These are phyloP conservation scores for Pyropia haitanensis DNA, from an alignment of 23 red algal genomes.

Conservation along the genomic window DNA sequence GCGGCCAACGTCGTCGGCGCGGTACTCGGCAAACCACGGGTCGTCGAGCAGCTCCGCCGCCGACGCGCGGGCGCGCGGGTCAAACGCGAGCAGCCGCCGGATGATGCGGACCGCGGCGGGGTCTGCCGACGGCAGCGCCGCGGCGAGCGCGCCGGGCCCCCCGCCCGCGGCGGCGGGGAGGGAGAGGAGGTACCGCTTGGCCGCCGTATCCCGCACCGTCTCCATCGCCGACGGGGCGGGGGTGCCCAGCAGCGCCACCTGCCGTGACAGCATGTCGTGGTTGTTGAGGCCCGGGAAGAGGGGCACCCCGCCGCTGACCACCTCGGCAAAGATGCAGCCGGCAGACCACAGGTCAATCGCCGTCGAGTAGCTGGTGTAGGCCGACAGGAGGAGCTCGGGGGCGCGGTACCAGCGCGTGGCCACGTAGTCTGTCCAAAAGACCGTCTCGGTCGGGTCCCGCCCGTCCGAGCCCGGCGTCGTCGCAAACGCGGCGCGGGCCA, in stretches of 20 bases:
- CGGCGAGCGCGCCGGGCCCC: conserved; percentile 11
- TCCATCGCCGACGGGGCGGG: conserved; percentile 54
- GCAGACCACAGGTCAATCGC: conserved; percentile 78
- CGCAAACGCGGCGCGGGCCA: conserved; percentile 68
- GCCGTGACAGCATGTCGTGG: conserved; percentile 70
- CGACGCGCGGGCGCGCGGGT: conserved; percentile 68
- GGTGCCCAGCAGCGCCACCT: conserved; percentile 64
- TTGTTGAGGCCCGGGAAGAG: conserved; percentile 83
- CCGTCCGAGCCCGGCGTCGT: conserved; percentile 21
- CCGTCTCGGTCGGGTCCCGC: conserved; percentile 28
- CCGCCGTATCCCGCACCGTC: conserved; percentile 37
- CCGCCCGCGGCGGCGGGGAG: conserved; percentile 33
- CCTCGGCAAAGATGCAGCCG: conserved; percentile 97
- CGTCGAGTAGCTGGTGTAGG: conserved; percentile 66
- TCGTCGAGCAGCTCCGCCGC: conserved; percentile 56
- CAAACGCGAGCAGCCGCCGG: conserved; percentile 64
- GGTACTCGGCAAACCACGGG: conserved; percentile 84
- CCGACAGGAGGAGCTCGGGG: conserved; percentile 67
- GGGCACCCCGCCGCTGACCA: conserved; percentile 70
- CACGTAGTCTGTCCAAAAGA: conserved; percentile 86
- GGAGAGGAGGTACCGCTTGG: conserved; percentile 35
- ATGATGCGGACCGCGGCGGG: conserved; percentile 58
- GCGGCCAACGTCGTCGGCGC: conserved; percentile 19
- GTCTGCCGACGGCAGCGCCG: conserved; percentile 37
- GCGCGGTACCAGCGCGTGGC: conserved; percentile 84